A percentile compares a stretch with the other conserved stretches of the same genome.
Conservation (phyloP, 768 basidiomycete genomes). For the Stropharia rugosoannulata region DNA sequence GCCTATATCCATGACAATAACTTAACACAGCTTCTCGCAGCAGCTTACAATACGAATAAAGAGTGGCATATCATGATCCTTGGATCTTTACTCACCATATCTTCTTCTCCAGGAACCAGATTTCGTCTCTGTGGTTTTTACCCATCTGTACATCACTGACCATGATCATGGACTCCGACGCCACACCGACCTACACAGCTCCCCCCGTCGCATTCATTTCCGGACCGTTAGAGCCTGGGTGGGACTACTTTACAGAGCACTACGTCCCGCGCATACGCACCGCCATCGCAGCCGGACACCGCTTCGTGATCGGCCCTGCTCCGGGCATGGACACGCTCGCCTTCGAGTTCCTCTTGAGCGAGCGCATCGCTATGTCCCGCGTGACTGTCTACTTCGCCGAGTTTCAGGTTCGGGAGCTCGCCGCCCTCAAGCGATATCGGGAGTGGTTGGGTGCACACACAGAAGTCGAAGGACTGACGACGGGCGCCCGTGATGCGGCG, state of each 20-base stretch:
- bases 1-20: no score
- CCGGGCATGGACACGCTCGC: constrained; percentile 22
- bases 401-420: constrained; percentile 11
- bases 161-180: no score
- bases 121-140: no score
- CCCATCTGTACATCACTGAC: no score
- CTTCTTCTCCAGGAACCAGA: no score
- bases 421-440: constrained; percentile 12
- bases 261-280: constrained; percentile 15
- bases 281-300: constrained; percentile 19
- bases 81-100: no score
- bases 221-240: constrained; percentile 19
- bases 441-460: constrained; percentile 17
- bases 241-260: constrained; percentile 17
- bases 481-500: constrained; percentile 20
- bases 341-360: constrained; percentile 18
- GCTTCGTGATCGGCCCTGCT: constrained; percentile 24
- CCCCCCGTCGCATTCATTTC: constrained; percentile 23
- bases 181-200: background rate
- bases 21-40: no score
- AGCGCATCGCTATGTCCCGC: constrained; percentile 13
- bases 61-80: no score
- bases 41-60: no score
- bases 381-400: constrained; percentile 23
- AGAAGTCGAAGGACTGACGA: constrained; percentile 18